Evolutionary conservation across 2,329 filamentous ascomycete species (phyloP).

Genomic region (Zasmidium citrigriseum): DNA sequence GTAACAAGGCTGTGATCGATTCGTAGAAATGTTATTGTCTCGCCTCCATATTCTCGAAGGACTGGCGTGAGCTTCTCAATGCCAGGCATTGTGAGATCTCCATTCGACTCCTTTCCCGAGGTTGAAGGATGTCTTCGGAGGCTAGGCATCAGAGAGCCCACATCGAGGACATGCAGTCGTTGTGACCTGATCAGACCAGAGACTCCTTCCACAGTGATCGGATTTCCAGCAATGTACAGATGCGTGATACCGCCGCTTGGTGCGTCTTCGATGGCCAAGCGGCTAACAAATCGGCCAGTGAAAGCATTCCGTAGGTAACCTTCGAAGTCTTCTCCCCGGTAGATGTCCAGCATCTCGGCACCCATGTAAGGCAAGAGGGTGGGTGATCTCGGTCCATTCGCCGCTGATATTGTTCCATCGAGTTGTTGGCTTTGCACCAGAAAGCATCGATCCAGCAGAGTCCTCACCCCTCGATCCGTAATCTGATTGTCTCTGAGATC

Average conservation of each 20-base stretch:
- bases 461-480: constrained; percentile 56
- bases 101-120: constrained; percentile 13
- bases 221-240: constrained; percentile 59
- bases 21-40: constrained; percentile 55
- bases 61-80: constrained; percentile 57
- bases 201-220: constrained; percentile 57
- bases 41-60: constrained; percentile 48
- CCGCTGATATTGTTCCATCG: background rate
- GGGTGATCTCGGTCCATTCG: constrained; percentile 24
- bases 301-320: constrained; percentile 52
- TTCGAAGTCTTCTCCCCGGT: constrained; percentile 53
- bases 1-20: constrained; percentile 59
- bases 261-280: constrained; percentile 57
- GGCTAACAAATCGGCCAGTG: constrained; percentile 52
- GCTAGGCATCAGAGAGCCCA: constrained; percentile 46
- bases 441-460: constrained; percentile 56
- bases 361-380: constrained; percentile 39
- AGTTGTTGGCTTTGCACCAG: constrained; percentile 2
- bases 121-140: constrained; percentile 27
- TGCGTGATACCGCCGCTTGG: constrained; percentile 60
- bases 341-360: constrained; percentile 40
- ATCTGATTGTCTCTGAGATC: constrained; percentile 60
- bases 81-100: constrained; percentile 44
- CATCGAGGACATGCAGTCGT: constrained; percentile 57
- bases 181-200: constrained; percentile 54